A percentile compares a stretch with the other conserved stretches of the same genome.
Conservation (phyloP, 2,329 filamentous ascomycete species). For the Xylaria sp. region DNA sequence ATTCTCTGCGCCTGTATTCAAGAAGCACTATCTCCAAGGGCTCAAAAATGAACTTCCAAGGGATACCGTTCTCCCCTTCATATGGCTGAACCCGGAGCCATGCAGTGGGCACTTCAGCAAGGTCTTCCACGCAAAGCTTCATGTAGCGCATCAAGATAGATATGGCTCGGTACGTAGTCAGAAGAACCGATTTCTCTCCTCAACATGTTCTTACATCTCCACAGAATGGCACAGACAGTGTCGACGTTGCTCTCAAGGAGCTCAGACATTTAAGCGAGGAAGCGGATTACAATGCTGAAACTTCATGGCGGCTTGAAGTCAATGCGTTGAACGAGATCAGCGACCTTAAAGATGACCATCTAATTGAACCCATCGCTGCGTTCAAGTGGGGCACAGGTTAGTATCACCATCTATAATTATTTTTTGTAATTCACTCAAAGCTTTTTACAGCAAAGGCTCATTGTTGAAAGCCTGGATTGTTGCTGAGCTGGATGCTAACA, state of each 20-base stretch:
- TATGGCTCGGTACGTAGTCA: slow-evolving; percentile 6
- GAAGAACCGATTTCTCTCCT: neutral
- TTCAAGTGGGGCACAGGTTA: slow-evolving; percentile 25
- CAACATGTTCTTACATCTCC: neutral
- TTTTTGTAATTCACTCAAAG: neutral
- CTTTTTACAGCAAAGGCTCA: neutral
- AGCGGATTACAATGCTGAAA: slow-evolving; percentile 13
- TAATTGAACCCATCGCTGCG: slow-evolving; percentile 30
- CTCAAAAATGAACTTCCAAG: slow-evolving; percentile 13
- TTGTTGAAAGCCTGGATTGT: neutral
- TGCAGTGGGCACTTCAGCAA: slow-evolving; percentile 25
- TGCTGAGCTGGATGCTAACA: neutral
- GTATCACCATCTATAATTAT: neutral
- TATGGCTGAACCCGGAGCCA: neutral
- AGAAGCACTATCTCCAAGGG: neutral
- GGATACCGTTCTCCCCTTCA: slow-evolving; percentile 23
- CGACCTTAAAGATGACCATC: slow-evolving; percentile 52
- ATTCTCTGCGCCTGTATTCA: slow-evolving; percentile 29
- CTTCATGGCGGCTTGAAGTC: slow-evolving; percentile 9
- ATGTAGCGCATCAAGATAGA: slow-evolving; percentile 15
- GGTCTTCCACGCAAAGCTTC: slow-evolving; percentile 22
- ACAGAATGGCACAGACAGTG: neutral
- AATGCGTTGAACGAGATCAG: slow-evolving; percentile 21
- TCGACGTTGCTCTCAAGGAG: slow-evolving; percentile 22
- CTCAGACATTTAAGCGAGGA: neutral